A percentile compares a stretch with the other conserved stretches of the same genome.
Conservation (phyloP, 768 basidiomycete genomes). For the Calocera viscosa region DNA sequence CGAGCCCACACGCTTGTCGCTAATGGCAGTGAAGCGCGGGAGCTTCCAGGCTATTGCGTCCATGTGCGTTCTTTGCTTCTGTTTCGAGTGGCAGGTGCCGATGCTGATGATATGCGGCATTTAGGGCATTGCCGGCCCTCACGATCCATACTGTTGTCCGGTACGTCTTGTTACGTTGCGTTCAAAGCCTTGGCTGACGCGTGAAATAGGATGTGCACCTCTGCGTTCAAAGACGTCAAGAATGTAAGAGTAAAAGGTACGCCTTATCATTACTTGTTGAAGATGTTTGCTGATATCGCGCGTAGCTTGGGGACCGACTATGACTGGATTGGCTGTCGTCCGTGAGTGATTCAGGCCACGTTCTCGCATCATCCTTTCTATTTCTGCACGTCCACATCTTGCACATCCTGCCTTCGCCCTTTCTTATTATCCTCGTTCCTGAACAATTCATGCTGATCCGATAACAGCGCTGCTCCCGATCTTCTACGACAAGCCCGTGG, state of each 20-base stretch:
- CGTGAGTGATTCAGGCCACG: too few species aligned
- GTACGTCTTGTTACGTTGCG: conserved; percentile 7
- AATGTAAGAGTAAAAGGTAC: conserved; percentile 41
- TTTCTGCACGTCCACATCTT: too few species aligned
- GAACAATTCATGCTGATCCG: too few species aligned
- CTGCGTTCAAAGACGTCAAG: conserved; percentile 44
- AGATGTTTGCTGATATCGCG: neutral
- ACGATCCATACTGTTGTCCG: conserved; percentile 75
- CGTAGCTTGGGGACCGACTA: conserved; percentile 57
- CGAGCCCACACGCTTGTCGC: conserved; percentile 52
- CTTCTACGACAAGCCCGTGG: conserved; percentile 69
- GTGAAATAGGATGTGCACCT: conserved; percentile 40
- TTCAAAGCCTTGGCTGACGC: neutral
- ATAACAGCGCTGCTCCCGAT: conserved; percentile 49
- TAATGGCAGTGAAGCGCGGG: conserved; percentile 63
- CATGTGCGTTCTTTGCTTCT: conserved; percentile 40
- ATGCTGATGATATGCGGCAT: conserved; percentile 39
- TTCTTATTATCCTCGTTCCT: too few species aligned
- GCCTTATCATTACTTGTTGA: neutral
- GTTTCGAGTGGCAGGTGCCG: neutral
- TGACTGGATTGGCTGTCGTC: conserved; percentile 40
- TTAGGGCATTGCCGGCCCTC: conserved; percentile 67
- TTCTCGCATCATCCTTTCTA: too few species aligned
- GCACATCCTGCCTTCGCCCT: too few species aligned
- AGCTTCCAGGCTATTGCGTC: conserved; percentile 72